Conservation (phyloP, 2,329 filamentous ascomycete genomes). For the Fusarium falciforme region DNA sequence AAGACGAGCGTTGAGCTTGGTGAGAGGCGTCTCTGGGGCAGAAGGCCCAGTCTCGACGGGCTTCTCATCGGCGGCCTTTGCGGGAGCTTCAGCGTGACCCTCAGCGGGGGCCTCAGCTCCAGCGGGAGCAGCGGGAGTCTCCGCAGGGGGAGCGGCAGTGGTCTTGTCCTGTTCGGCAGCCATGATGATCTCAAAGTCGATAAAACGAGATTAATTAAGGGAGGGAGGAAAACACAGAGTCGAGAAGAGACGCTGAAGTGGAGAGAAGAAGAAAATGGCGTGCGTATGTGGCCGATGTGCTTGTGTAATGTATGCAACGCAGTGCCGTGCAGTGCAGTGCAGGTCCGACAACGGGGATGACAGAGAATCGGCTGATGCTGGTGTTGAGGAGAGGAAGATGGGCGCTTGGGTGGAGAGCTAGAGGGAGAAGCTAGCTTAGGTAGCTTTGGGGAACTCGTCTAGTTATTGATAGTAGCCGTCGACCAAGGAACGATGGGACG, state of each 20-base stretch:
- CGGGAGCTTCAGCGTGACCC: constrained; percentile 7
- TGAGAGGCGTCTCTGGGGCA: constrained; percentile 54
- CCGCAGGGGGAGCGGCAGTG: constrained; percentile 18
- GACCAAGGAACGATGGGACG: constrained; percentile 3
- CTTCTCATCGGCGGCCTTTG: constrained; percentile 28
- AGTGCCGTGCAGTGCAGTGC: not conserved
- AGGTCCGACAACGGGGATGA: not conserved
- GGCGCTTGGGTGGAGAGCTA: not conserved
- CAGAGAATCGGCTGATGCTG: constrained; percentile 7
- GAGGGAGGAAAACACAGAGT: not conserved
- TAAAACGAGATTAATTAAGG: not conserved
- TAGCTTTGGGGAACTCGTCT: not conserved
- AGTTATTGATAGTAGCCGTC: not conserved
- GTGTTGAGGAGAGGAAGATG: not conserved
- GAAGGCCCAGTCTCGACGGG: constrained; percentile 16
- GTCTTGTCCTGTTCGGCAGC: constrained; percentile 45
- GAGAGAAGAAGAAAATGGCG: not conserved
- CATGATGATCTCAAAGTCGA: constrained; percentile 38
- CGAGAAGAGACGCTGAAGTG: not conserved
- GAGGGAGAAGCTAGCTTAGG: not conserved
- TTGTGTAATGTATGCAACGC: not conserved
- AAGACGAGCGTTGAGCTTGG: constrained; percentile 68
- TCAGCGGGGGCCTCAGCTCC: constrained; percentile 6
- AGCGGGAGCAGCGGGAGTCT: constrained; percentile 13
- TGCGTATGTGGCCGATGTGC: not conserved